Evolutionary conservation across 345 rosid genomes (phyloP), one percentile per base, ranked within the genome.

Genomic region (Psidium guajava): DNA sequence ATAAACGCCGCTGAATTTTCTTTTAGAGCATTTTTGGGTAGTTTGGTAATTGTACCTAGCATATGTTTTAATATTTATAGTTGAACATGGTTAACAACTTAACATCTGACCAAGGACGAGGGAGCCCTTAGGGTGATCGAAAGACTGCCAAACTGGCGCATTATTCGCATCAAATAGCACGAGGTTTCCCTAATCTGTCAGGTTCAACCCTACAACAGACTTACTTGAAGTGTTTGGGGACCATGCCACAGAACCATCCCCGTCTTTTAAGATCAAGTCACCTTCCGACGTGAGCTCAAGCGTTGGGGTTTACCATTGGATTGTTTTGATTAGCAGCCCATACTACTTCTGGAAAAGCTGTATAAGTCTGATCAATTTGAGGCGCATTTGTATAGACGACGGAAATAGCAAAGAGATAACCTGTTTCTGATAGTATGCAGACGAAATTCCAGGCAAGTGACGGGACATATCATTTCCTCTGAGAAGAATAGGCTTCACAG

Each of bases 291-390:
- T 85, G 40, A 85, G 87, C 77, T 85, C 42, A n/a, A 88, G 81
- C 11, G 86, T 73, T 73, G n/a, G 77, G 86, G 49, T 51, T 64
- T 52, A 80, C 24, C 52, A 85, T 86, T 1, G 86, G 87, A 47
- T 58, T 10, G 58, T 89, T 86, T 11, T 86, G 73, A 24, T 88
- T 90, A 12, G 90, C 89, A 82, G 84, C 84, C 90, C 92, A 88
- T 27, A 85, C 90, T 56, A 89, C n/a, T 82, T 28, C 64, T 0
- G 84, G 83, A 50, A 36, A 80, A 21, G 32, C 74, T 44, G 85
- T 54, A 57, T 15, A 6, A 14, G 18, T 54, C 0, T 82, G 58
- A 32, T 42, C 84, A 54, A 82, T 27, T 54, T 20, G 20, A 51
- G 59, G 54, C 0, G 84, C 59, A 3, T 82, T 56, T 54, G 84